Evolutionary conservation across 2,329 filamentous ascomycete species (phyloP), one percentile per base, ranked within the genome.

Genomic region (Diaporthe eres): DNA sequence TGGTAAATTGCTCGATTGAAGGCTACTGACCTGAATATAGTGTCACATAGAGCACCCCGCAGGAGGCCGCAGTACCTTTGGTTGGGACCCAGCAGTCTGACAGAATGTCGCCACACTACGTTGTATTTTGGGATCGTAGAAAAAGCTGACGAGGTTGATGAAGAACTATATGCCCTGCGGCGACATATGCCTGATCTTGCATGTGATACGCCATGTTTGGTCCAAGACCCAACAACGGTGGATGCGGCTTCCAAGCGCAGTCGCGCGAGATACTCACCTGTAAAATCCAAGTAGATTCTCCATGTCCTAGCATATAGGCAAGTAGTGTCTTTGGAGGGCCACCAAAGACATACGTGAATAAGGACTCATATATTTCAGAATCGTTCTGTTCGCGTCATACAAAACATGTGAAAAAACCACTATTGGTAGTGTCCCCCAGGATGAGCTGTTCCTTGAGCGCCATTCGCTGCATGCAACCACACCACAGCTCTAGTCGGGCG

Each of bases 391-490:
- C 28, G 19, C 22, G 47, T 53, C 31, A 39, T 53, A 9, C 12
- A 53, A 22, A 34, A 39, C 34, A 39, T 44, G 42, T 7, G 8
- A 17, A 25, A 15, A n/a, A 19, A n/a, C 47, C 47, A 70, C 65
- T 70, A 31, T 28, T 68, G 37, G 65, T 70, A 55, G 47, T 53
- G 44, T n/a, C 12, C 28, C 63, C 19, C 4, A 22, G 9, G n/a
- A 53, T 53, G 65, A 53, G 65, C 47, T 25, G 65, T 63, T 44
- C 19, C 67, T 72, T 19, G 28, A 60, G 37, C 34, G 22, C 57
- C 55, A 76, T 70, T 74, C 71, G 74, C 74, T 74, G 71, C 55
- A 71, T 76, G 74, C 74, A 63, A 61, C 74, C 44, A 47, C 71
- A 74, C 71, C 60, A 71, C 34, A 7, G 19, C 25, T 25, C 44